A percentile compares a stretch with the other conserved stretches of the same genome.
phyloP scores from a whole-genome alignment of 2,329 filamentous ascomycete species.

The Hypoxylon sp. region DNA sequence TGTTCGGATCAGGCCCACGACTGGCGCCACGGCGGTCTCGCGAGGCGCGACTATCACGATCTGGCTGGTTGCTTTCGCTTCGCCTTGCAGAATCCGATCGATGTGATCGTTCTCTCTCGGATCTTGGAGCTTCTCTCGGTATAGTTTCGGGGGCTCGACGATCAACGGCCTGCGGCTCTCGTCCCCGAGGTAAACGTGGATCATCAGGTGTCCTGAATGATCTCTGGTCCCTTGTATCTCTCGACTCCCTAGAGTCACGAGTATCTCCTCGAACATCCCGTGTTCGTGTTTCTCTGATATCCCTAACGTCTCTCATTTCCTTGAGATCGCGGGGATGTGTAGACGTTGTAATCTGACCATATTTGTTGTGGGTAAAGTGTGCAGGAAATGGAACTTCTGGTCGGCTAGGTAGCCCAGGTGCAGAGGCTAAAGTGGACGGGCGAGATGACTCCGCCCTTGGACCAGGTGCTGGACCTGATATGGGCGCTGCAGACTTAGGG shows the following conservation, averaged over 20 bases:
- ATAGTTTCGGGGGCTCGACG: conserved; percentile 56
- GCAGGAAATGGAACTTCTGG: conserved; percentile 68
- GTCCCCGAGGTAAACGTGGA: conserved; percentile 55
- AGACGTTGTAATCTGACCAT: conserved; percentile 54
- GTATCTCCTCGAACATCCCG: conserved; percentile 57
- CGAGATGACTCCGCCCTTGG: conserved; percentile 51
- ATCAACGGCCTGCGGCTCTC: conserved; percentile 57
- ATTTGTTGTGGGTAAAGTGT: conserved; percentile 61
- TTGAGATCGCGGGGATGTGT: conserved; percentile 49
- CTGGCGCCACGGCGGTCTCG: conserved; percentile 51
- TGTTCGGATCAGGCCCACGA: conserved; percentile 45
- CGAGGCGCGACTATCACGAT: conserved; percentile 52
- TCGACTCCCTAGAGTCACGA: conserved; percentile 49
- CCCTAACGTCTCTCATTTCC: conserved; percentile 50
- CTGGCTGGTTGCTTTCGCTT: conserved; percentile 52
- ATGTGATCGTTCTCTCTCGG: conserved; percentile 55
- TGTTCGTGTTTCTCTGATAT: conserved; percentile 45
- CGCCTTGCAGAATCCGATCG: conserved; percentile 46
- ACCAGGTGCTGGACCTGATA: conserved; percentile 38
- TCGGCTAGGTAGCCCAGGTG: conserved; percentile 63
- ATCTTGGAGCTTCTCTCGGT: conserved; percentile 53
- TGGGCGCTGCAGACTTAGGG: conserved; percentile 37
- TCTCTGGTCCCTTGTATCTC: conserved; percentile 55
- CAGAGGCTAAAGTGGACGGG: conserved; percentile 46
- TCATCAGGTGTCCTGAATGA: conserved; percentile 56